Conservation (phyloP, 2,329 filamentous ascomycete species). For the Chrysoporthe puriensis region DNA sequence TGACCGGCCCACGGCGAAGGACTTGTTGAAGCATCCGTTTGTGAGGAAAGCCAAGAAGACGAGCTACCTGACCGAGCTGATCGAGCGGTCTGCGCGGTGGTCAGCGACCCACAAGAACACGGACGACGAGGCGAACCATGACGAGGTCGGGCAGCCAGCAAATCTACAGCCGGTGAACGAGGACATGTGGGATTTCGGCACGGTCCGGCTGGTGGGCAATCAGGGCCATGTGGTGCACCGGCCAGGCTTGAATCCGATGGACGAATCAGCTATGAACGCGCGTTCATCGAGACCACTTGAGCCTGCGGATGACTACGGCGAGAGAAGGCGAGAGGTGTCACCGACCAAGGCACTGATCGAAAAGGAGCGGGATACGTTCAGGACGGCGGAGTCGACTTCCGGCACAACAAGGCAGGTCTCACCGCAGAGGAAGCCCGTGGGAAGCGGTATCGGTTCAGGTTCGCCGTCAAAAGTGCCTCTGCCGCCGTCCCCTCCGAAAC, state of each 20-base stretch:
- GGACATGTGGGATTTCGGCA: slow-evolving; percentile 98
- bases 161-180: slow-evolving; percentile 68
- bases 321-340: slow-evolving; percentile 50
- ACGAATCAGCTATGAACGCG: slow-evolving; percentile 79
- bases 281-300: slow-evolving; percentile 61
- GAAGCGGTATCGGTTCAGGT: slow-evolving; percentile 33
- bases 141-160: slow-evolving; percentile 50
- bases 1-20: slow-evolving; percentile 83
- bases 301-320: slow-evolving; percentile 53
- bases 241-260: slow-evolving; percentile 71
- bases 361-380: slow-evolving; percentile 57
- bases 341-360: slow-evolving; percentile 54
- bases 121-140: slow-evolving; percentile 68
- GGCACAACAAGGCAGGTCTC: slow-evolving; percentile 60
- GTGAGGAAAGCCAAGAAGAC: slow-evolving; percentile 91
- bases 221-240: slow-evolving; percentile 60
- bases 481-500: slow-evolving; percentile 61
- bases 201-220: slow-evolving; percentile 78
- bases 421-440: slow-evolving; percentile 61
- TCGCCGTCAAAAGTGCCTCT: slow-evolving; percentile 66
- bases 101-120: slow-evolving; percentile 74
- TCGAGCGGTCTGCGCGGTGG: slow-evolving; percentile 89
- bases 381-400: slow-evolving; percentile 46
- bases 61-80: slow-evolving; percentile 93
- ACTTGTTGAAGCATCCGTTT: slow-evolving; percentile 87